These are phyloP conservation scores for Lonicera japonica DNA, from an alignment of 129 eudicot genomes.

Conservation along the genomic window DNA sequence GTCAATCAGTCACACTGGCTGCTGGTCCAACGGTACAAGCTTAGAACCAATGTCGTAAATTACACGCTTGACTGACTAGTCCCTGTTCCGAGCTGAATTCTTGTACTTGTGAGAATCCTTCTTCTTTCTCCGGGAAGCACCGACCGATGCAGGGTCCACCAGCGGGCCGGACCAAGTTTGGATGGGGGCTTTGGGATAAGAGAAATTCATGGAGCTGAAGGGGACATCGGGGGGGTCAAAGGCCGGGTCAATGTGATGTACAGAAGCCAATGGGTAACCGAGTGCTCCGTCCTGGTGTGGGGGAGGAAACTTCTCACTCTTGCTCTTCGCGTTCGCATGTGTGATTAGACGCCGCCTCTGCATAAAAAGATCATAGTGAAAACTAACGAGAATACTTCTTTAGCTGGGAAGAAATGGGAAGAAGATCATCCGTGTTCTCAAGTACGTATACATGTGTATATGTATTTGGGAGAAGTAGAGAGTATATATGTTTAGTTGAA, in stretches of 20 bases:
- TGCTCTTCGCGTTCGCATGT: constrained; percentile 90
- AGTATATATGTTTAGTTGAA: too few species aligned
- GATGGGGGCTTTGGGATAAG: constrained; percentile 60
- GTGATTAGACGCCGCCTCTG: constrained; percentile 80
- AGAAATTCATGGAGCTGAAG: constrained; percentile 64
- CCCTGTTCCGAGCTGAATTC: constrained; percentile 22
- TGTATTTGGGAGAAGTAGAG: too few species aligned
- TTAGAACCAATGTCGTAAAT: not conserved
- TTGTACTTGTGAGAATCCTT: constrained; percentile 25
- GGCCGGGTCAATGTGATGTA: constrained; percentile 49
- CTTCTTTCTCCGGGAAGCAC: constrained; percentile 47
- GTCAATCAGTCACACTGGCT: not conserved
- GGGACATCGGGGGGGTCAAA: constrained; percentile 87
- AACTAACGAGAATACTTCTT: too few species aligned
- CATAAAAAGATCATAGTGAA: not conserved
- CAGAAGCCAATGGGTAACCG: constrained; percentile 61
- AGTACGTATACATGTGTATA: too few species aligned
- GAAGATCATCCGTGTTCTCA: too few species aligned
- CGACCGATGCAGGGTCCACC: constrained; percentile 54
- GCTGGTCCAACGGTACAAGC: too few species aligned
- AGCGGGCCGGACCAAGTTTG: constrained; percentile 95
- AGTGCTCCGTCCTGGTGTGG: constrained; percentile 87
- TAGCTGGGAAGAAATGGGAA: too few species aligned
- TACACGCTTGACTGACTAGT: constrained; percentile 11
- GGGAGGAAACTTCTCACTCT: constrained; percentile 92